phyloP scores from a whole-genome alignment of 2,329 filamentous ascomycete species.

The Apiospora aurea region DNA sequence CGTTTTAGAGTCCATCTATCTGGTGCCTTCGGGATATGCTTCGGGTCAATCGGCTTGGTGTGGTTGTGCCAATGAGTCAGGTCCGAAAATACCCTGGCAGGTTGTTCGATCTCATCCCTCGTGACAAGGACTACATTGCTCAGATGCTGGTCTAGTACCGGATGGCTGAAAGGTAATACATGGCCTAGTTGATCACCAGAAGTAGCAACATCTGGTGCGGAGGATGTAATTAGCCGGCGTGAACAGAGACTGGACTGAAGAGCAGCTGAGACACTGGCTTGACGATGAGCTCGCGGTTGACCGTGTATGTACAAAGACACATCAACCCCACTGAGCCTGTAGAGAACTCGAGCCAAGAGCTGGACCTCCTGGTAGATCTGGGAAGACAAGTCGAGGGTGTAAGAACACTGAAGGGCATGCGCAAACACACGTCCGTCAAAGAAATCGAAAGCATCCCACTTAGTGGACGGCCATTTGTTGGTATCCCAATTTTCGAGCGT shows the following conservation, averaged over 20 bases:
- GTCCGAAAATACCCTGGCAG: constrained; percentile 53
- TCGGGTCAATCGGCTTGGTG: constrained; percentile 56
- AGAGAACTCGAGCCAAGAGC: neutral
- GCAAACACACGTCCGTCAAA: neutral
- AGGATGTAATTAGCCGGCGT: neutral
- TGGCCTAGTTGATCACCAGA: neutral
- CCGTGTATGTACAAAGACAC: neutral
- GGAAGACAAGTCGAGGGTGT: neutral
- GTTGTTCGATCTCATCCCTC: constrained; percentile 27
- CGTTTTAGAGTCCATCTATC: constrained; percentile 47
- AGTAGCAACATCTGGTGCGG: neutral
- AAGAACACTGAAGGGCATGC: neutral
- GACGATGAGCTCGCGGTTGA: neutral
- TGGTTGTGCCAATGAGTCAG: constrained; percentile 69
- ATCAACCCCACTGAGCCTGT: neutral
- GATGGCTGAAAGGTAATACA: constrained; percentile 51
- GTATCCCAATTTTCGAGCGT: neutral
- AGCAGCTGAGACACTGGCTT: neutral
- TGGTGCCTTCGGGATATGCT: constrained; percentile 36
- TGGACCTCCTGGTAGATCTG: neutral
- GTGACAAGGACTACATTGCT: constrained; percentile 48
- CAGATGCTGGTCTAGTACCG: constrained; percentile 55
- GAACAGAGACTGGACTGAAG: neutral
- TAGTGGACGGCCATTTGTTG: neutral
- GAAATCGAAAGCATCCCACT: constrained; percentile 12